Percentiles rank a stretch among this genome's conserved stretches.
These are phyloP conservation scores for Porcisia deanei DNA, from an alignment of 208 protist species.

Conservation along the genomic window DNA sequence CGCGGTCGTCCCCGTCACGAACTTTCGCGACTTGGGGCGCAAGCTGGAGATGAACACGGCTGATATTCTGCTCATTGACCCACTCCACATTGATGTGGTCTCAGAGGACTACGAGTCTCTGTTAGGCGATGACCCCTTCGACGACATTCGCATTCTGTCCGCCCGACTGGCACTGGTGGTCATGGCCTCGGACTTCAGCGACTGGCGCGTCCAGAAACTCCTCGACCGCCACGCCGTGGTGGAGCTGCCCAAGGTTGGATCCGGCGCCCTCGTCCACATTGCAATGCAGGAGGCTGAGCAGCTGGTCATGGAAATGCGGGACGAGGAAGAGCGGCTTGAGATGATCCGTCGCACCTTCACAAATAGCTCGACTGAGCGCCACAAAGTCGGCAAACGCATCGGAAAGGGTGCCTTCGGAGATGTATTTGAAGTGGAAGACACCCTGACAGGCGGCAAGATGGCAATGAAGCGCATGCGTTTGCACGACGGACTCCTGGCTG, in stretches of 20 bases:
- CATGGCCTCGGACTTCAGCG: slow-evolving; percentile 73
- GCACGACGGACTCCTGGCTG: slow-evolving; percentile 81
- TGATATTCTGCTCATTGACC: slow-evolving; percentile 86
- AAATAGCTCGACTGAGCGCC: slow-evolving; percentile 47
- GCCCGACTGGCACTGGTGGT: slow-evolving; percentile 68
- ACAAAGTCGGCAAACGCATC: slow-evolving; percentile 65
- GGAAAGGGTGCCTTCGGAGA: slow-evolving; percentile 88
- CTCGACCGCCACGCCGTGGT: slow-evolving; percentile 76
- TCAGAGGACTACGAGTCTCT: slow-evolving; percentile 61
- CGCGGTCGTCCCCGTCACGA: slow-evolving; percentile 81
- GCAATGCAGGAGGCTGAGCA: slow-evolving; percentile 88
- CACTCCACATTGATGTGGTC: slow-evolving; percentile 59
- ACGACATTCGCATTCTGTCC: slow-evolving; percentile 50
- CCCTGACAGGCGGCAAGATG: slow-evolving; percentile 83
- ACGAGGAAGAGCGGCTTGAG: slow-evolving; percentile 82
- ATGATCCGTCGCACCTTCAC: slow-evolving; percentile 80
- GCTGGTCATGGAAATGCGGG: slow-evolving; percentile 70
- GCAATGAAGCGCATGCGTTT: slow-evolving; percentile 89
- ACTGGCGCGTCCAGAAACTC: slow-evolving; percentile 81
- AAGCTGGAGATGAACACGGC: slow-evolving; percentile 57
- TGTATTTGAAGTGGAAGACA: slow-evolving; percentile 88
- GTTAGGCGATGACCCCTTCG: slow-evolving; percentile 55
- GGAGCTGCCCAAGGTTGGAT: slow-evolving; percentile 78
- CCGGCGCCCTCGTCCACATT: slow-evolving; percentile 73
- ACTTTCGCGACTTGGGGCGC: slow-evolving; percentile 65